Evolutionary conservation across 163 green algal species (phyloP), one percentile per base, ranked within the genome.

Genomic region (Chlorella variabilis): DNA sequence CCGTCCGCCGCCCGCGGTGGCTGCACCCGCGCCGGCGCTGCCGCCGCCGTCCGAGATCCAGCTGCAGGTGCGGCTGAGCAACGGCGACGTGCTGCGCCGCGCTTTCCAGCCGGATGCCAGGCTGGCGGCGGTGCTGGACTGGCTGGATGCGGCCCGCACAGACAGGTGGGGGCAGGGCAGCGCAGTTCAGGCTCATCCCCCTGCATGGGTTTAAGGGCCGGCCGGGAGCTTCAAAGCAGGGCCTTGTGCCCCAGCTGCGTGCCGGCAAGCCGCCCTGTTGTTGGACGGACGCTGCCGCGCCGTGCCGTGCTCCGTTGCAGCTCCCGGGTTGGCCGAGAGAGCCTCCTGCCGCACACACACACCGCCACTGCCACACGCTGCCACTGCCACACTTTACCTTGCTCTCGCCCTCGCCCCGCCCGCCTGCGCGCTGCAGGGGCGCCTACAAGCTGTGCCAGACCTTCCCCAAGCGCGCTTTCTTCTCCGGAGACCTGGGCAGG

Each of bases 21-120:
- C 48, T 8, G 21, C 18, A 20, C 41, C 11, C 20, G 41, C 1
- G n/a, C 1, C 41, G 68, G 9, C 29, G 41, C 25, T 23, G 11
- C 23, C 39, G 45, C 48, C 33, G 33, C 70, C 31, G 18, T 8
- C 31, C 3, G 42, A n/a, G 48, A 38, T 45, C 20, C 70, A 67
- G 70, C n/a, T 67, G 70, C 38, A 48, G 34, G 63, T 82, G 33
- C 62, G 76, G 63, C 76, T 82, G 45, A 75, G 36, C 62, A 69
- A 76, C 27, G 76, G 76, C 13, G 63, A 31, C 48, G 58, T 3
- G 33, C 48, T 82, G 48, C 62, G 48, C 23, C 34, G 31, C 23
- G 17, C 29, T 1, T 75, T 75, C 27, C n/a, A 23, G 15, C 13
- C 25, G 2, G 51, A 1, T 11, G 13, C 45, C 23, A 68, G 6